These are phyloP conservation scores for Urochloa ruziziensis DNA, from an alignment of 176 grass and related monocot species.

Conservation along the genomic window DNA sequence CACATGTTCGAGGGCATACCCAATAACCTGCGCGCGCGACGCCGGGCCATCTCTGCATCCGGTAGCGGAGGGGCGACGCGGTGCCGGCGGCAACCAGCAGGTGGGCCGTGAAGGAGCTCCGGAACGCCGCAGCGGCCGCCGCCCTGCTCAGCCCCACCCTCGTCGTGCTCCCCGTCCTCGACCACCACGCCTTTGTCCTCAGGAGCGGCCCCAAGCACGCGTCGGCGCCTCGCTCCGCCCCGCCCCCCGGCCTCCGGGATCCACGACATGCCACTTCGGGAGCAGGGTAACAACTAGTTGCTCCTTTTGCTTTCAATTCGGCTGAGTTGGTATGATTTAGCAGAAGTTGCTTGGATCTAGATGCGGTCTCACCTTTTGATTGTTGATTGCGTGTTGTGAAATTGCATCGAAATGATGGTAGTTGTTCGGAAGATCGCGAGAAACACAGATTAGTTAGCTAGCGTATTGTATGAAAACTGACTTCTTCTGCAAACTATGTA, in stretches of 20 bases:
- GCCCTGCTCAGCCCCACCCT: constrained; percentile 67
- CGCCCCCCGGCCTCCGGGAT: constrained; percentile 47
- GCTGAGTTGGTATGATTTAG: background rate
- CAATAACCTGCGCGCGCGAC: no score
- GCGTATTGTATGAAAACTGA: no score
- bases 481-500: no score
- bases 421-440: background rate
- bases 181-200: constrained; percentile 71
- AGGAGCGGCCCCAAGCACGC: constrained; percentile 66
- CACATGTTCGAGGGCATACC: no score
- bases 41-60: no score
- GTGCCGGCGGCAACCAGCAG: constrained; percentile 43
- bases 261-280: constrained; percentile 49
- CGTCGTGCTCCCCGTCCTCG: constrained; percentile 66
- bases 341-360: background rate
- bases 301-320: background rate
- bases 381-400: background rate
- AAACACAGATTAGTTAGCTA: background rate
- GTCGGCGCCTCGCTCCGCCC: constrained; percentile 55
- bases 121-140: constrained; percentile 53
- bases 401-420: background rate
- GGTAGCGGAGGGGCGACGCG: no score
- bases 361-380: background rate
- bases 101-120: constrained; percentile 45
- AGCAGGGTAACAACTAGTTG: constrained; percentile 31